Percentiles rank a stretch among this genome's conserved stretches.
phyloP scores from a whole-genome alignment of 1,284 basidiomycete species.

The Pseudozyma thailandica region DNA sequence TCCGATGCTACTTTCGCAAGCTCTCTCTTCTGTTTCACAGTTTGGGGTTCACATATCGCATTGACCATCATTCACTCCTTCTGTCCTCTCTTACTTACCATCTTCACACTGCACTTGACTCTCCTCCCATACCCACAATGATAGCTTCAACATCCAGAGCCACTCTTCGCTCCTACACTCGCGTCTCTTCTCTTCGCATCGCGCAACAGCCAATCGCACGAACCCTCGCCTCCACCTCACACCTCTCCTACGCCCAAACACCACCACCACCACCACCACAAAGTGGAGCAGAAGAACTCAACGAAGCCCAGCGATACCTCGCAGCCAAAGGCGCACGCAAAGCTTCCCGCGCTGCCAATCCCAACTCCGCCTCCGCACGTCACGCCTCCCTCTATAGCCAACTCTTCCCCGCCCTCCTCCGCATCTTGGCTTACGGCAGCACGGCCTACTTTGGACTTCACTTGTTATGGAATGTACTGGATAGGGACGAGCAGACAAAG shows the following conservation, averaged over 20 bases:
- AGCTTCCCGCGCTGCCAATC: constrained; percentile 10
- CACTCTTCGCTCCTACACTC: neutral
- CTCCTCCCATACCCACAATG: constrained; percentile 6
- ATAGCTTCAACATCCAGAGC: neutral
- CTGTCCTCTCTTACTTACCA: neutral
- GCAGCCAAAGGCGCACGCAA: constrained; percentile 36
- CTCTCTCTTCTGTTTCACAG: too few relatives aligned
- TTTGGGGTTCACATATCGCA: too few relatives aligned
- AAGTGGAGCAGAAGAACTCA: constrained; percentile 19
- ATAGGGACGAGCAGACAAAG: constrained; percentile 49
- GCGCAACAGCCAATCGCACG: neutral
- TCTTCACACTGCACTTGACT: neutral
- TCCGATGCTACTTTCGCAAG: too few relatives aligned
- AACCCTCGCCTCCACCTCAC: constrained; percentile 5
- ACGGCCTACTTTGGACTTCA: constrained; percentile 64
- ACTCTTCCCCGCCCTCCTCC: constrained; percentile 58
- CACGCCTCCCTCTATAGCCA: constrained; percentile 61
- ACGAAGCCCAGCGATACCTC: constrained; percentile 45
- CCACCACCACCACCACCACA: constrained; percentile 5
- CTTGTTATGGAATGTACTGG: constrained; percentile 58
- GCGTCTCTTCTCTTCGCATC: neutral
- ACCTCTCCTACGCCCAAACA: constrained; percentile 8
- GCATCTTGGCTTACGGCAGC: constrained; percentile 64
- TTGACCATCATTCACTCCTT: constrained; percentile 3
- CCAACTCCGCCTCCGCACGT: constrained; percentile 30